A percentile compares a stretch with the other conserved stretches of the same genome.
Evolutionary conservation across 2,329 filamentous ascomycete species (phyloP).

Genomic region (Microascus cirrosus): DNA sequence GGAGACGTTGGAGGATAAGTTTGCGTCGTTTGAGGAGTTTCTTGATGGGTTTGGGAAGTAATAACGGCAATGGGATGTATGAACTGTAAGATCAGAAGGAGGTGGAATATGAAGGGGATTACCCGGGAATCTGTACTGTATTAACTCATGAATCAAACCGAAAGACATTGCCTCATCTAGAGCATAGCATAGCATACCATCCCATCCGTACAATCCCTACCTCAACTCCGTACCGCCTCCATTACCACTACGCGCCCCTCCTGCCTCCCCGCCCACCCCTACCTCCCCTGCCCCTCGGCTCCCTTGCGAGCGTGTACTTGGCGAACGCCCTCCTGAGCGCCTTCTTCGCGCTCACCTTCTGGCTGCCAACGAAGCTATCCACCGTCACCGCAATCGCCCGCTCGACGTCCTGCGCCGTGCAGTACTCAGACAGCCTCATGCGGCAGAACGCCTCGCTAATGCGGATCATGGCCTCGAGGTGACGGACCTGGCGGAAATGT

Average conservation of each 20-base stretch:
- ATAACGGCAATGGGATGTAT: neutral
- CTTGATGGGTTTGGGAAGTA: conserved; percentile 2
- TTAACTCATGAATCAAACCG: neutral
- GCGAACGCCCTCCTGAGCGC: conserved; percentile 87
- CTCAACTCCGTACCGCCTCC: neutral
- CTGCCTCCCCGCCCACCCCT: neutral
- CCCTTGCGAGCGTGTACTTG: conserved; percentile 66
- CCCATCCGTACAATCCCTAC: neutral
- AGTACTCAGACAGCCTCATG: conserved; percentile 97
- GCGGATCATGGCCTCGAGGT: conserved; percentile 92
- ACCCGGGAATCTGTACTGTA: neutral
- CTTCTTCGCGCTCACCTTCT: conserved; percentile 97
- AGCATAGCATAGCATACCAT: neutral
- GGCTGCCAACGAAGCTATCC: conserved; percentile 88
- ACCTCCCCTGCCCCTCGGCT: conserved; percentile 13
- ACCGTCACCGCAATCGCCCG: conserved; percentile 94
- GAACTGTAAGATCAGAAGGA: neutral
- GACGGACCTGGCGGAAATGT: conserved; percentile 80
- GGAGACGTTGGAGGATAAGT: conserved; percentile 6
- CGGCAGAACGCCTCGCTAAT: conserved; percentile 94
- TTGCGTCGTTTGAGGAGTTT: conserved; percentile 9
- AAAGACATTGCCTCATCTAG: neutral
- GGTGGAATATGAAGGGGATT: neutral
- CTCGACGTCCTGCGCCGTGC: conserved; percentile 81
- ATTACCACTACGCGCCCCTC: neutral